These are phyloP conservation scores for Phytopythium boreale DNA, from an alignment of 352 stramenopile species.

Conservation along the genomic window DNA sequence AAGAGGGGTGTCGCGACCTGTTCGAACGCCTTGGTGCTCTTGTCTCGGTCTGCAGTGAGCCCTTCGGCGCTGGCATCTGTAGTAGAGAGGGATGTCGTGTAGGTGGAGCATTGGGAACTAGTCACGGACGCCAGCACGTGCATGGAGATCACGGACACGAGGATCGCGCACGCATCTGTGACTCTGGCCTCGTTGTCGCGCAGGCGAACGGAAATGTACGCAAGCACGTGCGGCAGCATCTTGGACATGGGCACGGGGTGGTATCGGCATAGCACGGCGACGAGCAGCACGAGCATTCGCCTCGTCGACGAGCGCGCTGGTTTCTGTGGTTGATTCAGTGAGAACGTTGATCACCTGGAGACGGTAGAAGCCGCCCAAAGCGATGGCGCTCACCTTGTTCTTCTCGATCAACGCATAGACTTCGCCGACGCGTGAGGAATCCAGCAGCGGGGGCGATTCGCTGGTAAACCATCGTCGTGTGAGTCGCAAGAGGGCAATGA, in stretches of 20 bases:
- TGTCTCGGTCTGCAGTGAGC: not conserved
- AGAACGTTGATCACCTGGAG: not conserved
- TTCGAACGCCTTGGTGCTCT: conserved; percentile 17
- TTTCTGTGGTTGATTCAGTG: conserved; percentile 15
- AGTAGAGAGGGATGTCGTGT: not conserved
- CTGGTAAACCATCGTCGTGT: conserved; percentile 14
- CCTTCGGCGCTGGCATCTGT: not conserved
- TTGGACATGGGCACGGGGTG: conserved; percentile 30
- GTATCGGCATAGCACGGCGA: conserved; percentile 50
- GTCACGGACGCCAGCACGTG: conserved; percentile 32
- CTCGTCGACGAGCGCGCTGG: conserved; percentile 45
- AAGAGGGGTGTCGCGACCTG: conserved; percentile 30
- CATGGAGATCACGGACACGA: conserved; percentile 47
- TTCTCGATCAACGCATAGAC: conserved; percentile 49
- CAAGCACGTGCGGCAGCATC: conserved; percentile 38
- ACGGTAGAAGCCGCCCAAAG: not conserved
- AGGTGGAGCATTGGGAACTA: not conserved
- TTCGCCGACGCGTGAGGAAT: conserved; percentile 32
- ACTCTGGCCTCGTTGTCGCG: conserved; percentile 53
- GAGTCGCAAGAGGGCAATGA: not conserved
- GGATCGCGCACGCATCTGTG: conserved; percentile 50
- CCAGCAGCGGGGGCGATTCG: conserved; percentile 32
- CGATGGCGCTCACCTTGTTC: conserved; percentile 38
- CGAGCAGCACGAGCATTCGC: conserved; percentile 56
- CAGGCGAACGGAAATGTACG: conserved; percentile 44